Conservation (phyloP, 2,329 filamentous ascomycete species). For the Lecanicillium sp. region DNA sequence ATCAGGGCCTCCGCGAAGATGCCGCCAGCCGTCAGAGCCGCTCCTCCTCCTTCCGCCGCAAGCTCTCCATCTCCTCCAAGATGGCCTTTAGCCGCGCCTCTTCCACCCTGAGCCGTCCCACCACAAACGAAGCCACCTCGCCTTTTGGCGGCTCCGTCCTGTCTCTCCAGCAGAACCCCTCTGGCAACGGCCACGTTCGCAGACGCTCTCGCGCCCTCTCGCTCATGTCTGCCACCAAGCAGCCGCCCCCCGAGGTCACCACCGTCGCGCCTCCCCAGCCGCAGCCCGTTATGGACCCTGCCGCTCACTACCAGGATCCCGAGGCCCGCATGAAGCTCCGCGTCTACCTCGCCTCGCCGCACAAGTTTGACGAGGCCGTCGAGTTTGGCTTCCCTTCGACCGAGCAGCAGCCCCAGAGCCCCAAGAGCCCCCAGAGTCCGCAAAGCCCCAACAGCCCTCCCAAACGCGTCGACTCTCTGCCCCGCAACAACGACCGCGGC, state of each 20-base stretch:
- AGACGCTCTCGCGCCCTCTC: constrained; percentile 51
- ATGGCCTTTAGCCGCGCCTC: constrained; percentile 55
- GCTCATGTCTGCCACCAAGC: constrained; percentile 43
- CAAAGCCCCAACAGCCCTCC: constrained; percentile 12
- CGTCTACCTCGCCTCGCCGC: constrained; percentile 78
- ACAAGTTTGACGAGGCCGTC: constrained; percentile 95
- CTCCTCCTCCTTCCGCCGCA: constrained; percentile 61
- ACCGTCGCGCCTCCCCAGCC: constrained; percentile 20
- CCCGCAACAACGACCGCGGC: constrained; percentile 1
- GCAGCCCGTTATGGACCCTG: constrained; percentile 54
- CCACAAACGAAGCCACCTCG: constrained; percentile 34
- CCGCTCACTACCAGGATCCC: constrained; percentile 82
- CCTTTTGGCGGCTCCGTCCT: constrained; percentile 16
- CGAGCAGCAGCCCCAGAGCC: constrained; percentile 30
- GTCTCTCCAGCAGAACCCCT: constrained; percentile 18
- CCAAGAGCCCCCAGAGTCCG: constrained; percentile 2
- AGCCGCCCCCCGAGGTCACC: constrained; percentile 23
- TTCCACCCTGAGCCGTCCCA: constrained; percentile 42
- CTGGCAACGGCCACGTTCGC: constrained; percentile 33
- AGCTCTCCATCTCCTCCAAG: constrained; percentile 62
- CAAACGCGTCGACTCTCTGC: constrained; percentile 11
- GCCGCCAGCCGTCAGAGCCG: constrained; percentile 39
- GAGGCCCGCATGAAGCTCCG: constrained; percentile 81
- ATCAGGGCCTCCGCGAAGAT: constrained; percentile 52
- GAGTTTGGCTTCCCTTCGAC: constrained; percentile 84